Base-by-base conservation (phyloP, 1,139 yeast genomes). In the Taphrina deformans region DNA sequence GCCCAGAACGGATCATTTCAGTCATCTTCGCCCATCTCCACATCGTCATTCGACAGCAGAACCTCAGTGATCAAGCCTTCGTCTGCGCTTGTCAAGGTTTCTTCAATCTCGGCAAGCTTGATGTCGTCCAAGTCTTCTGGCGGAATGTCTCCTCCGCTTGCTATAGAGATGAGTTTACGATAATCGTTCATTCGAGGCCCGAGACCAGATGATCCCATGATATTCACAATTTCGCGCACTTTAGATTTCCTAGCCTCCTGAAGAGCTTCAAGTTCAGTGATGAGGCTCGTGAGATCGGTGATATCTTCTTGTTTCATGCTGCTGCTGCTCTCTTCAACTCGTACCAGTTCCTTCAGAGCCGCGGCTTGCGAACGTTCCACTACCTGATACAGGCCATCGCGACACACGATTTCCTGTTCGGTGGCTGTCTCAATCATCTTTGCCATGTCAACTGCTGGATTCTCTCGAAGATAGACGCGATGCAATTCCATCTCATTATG, bases 181-280 rank as follows among this genome's bases (percentile, higher is more conserved):
- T 91, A 92, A 72, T 89, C 88, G 73, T 85, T 84, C 83, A 91
- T 85, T 75, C 88, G 89, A 58, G 79, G 83, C 3, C 79, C 78
- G 21, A 77, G 77, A 3, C 79, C 79, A 3, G 80, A 79, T 12
- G 75, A 74, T 10, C 85, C 82, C 71, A 81, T 80, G 46, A 80
- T 74, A 50, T 75, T 77, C 24, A 84, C 78, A 14, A 82, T 78
- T 61, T 80, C 81, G 31, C 75, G 76, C 7, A 82, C 80, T 52
- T 78, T 75, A 59, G 73, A 72, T 69, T 78, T 79, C 38, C 89
- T 77, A 21, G 77, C 76, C 23, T 77, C 69, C 73, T 86, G 90
- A 29, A 84, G 71, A 16, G 73, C 74, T 1, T 79, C 73, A 48
- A 86, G 75, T 64, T 78, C 79, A 14, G 78, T 70, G 1, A 80